phyloP scores from a whole-genome alignment of 257 asterid genomes.

The Ilex aquifolium region DNA sequence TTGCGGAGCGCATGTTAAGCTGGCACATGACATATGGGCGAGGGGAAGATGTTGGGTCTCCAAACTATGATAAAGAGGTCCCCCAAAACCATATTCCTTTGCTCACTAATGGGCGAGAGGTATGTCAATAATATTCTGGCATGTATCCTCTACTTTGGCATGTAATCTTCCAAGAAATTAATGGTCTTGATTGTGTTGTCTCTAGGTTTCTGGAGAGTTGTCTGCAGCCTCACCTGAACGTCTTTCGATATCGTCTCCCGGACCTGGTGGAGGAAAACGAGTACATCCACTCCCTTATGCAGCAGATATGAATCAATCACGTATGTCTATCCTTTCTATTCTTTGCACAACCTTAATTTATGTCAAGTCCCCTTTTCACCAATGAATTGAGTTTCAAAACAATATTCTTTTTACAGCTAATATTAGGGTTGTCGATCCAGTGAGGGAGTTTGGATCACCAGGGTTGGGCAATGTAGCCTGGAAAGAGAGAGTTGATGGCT shows the following conservation, averaged over 20 bases:
- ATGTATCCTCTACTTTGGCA: slow-evolving; percentile 1
- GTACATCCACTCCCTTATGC: slow-evolving; percentile 34
- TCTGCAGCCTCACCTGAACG: slow-evolving; percentile 98
- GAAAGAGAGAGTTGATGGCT: slow-evolving; percentile 99
- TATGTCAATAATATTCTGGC: slow-evolving; percentile 28
- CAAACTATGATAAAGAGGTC: slow-evolving; percentile 88
- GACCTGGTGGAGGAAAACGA: slow-evolving; percentile 70
- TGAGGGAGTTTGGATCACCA: slow-evolving; percentile 84
- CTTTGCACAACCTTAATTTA: neutral
- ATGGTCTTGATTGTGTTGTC: slow-evolving; percentile 9
- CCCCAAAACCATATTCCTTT: slow-evolving; percentile 85
- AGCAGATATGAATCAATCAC: slow-evolving; percentile 29
- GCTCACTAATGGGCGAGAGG: slow-evolving; percentile 97
- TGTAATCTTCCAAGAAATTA: slow-evolving; percentile 4
- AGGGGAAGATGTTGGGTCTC: slow-evolving; percentile 61
- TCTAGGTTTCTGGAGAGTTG: slow-evolving; percentile 91
- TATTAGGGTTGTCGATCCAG: slow-evolving; percentile 82
- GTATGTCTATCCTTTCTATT: slow-evolving; percentile 13
- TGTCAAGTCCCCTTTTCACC: neutral
- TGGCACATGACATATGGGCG: slow-evolving; percentile 84
- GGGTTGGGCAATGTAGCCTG: slow-evolving; percentile 98
- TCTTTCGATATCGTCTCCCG: slow-evolving; percentile 96
- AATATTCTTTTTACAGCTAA: slow-evolving; percentile 46
- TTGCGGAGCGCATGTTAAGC: slow-evolving; percentile 89
- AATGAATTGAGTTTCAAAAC: slow-evolving; percentile 6